phyloP scores from a whole-genome alignment of 495 filamentous ascomycete species.

The Penicillium macrosclerotiorum region DNA sequence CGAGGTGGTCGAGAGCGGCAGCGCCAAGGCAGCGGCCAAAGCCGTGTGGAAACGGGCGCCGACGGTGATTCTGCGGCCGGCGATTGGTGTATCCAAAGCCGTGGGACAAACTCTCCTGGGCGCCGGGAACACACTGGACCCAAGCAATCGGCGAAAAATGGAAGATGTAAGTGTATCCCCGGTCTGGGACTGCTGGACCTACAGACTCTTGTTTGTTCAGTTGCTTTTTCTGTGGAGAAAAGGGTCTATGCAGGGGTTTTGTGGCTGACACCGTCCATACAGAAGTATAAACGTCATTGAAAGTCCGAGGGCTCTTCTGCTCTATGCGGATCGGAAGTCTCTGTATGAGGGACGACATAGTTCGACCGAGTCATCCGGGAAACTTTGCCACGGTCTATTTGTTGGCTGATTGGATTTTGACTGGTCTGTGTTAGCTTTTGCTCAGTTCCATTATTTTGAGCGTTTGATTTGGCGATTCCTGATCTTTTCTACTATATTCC shows the following conservation, averaged over 20 bases:
- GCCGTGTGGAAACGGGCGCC: conserved; percentile 81
- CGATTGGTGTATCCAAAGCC: conserved; percentile 86
- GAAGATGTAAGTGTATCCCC: conserved; percentile 72
- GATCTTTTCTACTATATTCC: no score
- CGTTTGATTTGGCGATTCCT: no score
- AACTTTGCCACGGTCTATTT: no score
- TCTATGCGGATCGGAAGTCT: no score
- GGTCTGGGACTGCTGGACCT: no score
- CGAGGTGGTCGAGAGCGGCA: conserved; percentile 83
- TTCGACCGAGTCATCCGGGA: no score
- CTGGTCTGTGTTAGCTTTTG: no score
- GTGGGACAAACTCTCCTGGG: conserved; percentile 87
- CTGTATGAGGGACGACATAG: no score
- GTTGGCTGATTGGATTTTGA: no score
- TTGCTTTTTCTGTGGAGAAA: not conserved
- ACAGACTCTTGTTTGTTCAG: no score
- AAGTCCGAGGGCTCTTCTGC: no score
- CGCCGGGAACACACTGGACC: conserved; percentile 90
- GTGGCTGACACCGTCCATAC: conserved; percentile 4
- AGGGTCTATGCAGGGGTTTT: not conserved
- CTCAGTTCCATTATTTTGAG: no score
- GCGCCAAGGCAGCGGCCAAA: conserved; percentile 75
- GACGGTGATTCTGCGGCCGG: conserved; percentile 85
- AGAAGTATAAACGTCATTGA: conserved; percentile 49
- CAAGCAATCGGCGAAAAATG: conserved; percentile 72